Evolutionary conservation across 441 rosid genomes (phyloP).

Genomic region (Pelargonium australe): DNA sequence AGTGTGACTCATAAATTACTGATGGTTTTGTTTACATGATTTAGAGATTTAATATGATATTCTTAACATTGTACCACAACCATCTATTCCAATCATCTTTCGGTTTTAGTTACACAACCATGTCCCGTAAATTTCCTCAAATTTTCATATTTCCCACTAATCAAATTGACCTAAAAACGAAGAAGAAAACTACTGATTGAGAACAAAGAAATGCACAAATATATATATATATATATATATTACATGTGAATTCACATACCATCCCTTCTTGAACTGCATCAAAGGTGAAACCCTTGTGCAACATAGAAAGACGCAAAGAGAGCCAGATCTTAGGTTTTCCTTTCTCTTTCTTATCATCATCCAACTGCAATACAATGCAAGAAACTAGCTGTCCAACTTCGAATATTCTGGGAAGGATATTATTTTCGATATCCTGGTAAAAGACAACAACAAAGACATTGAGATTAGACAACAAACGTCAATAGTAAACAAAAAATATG

Average conservation of each 20-base stretch:
- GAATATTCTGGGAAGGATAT: constrained; percentile 49
- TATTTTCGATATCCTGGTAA: constrained; percentile 50
- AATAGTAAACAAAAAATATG: not conserved
- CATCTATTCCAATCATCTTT: constrained; percentile 6
- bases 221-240: not conserved
- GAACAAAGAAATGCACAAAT: constrained; percentile 13
- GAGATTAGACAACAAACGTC: not conserved
- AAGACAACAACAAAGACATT: constrained; percentile 11
- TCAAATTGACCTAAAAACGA: not conserved
- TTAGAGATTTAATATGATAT: not conserved
- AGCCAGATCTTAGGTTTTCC: constrained; percentile 86
- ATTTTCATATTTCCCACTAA: not conserved
- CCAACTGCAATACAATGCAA: constrained; percentile 72
- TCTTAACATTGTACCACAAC: not conserved
- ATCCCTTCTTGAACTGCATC: constrained; percentile 86
- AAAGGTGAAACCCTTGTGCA: constrained; percentile 69
- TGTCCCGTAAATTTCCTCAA: constrained; percentile 9
- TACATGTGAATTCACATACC: constrained; percentile 45
- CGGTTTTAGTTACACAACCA: not conserved
- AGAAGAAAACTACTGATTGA: not conserved
- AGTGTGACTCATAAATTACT: too few species aligned
- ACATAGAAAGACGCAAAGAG: constrained; percentile 72
- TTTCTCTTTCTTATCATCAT: constrained; percentile 76
- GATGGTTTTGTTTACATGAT: not conserved
- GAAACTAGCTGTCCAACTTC: constrained; percentile 81